Conservation (phyloP, 164 flowering plant genomes). For the Umbilicus rupestris region DNA sequence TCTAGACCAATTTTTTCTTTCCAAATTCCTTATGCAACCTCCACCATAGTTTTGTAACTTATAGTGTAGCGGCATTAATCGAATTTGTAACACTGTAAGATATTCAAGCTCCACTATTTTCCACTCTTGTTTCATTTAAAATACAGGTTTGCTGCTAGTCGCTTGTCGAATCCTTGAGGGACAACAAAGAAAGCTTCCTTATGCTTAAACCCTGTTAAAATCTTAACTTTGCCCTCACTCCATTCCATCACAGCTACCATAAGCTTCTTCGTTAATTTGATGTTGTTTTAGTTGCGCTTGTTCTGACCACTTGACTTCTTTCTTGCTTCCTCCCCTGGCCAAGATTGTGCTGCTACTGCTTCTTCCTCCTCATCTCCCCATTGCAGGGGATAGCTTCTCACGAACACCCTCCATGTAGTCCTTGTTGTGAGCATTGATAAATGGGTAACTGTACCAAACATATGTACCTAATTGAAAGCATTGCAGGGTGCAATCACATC, state of each 20-base stretch:
- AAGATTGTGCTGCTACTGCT: no score
- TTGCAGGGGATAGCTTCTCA: constrained; percentile 50
- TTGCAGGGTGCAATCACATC: no score
- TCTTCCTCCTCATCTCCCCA: constrained; percentile 21
- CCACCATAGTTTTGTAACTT: no score
- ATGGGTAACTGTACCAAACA: background rate
- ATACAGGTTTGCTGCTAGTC: no score
- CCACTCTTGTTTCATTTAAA: no score
- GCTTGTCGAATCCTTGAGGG: constrained; percentile 24
- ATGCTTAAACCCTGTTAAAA: constrained; percentile 30
- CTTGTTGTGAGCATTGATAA: constrained; percentile 16
- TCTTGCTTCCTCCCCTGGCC: background rate
- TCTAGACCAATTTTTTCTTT: no score
- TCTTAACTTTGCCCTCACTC: constrained; percentile 27
- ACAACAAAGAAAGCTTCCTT: constrained; percentile 28
- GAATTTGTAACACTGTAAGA: no score
- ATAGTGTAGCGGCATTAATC: no score
- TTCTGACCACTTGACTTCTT: no score
- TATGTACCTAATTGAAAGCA: no score
- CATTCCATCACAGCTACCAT: constrained; percentile 24
- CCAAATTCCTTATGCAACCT: no score
- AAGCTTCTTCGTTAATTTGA: constrained; percentile 21
- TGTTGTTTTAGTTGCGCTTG: background rate
- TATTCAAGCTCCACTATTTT: no score
- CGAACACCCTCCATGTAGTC: constrained; percentile 43